Percentiles rank a stretch among this genome's conserved stretches.
These are phyloP conservation scores for Nitzschia palea DNA, from an alignment of 108 stramenopile species.

Conservation along the genomic window DNA sequence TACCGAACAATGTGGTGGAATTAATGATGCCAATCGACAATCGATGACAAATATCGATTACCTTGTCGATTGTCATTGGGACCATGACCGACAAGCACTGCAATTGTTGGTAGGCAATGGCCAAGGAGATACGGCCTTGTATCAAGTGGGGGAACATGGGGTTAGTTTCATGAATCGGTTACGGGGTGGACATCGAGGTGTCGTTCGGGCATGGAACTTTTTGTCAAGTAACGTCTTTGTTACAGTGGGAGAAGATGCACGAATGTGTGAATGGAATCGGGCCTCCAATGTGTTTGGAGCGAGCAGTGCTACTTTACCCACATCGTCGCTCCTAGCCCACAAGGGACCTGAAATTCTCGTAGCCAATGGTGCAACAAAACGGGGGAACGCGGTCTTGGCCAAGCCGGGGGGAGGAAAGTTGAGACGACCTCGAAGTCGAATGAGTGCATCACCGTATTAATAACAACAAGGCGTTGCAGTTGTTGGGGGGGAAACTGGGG, in stretches of 20 bases:
- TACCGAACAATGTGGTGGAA: background rate
- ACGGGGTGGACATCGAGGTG: constrained; percentile 73
- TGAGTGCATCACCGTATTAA: constrained; percentile 28
- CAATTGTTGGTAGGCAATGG: constrained; percentile 65
- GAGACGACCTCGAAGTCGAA: constrained; percentile 25
- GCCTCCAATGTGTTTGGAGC: background rate
- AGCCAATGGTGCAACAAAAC: background rate
- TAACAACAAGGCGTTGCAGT: too few species aligned
- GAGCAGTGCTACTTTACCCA: background rate
- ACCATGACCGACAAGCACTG: constrained; percentile 56
- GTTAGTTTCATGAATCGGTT: constrained; percentile 35
- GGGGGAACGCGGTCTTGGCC: background rate
- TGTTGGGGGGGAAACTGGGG: too few species aligned
- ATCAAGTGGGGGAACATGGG: constrained; percentile 57
- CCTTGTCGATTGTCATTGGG: constrained; percentile 71
- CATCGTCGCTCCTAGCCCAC: background rate
- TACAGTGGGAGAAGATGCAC: constrained; percentile 86
- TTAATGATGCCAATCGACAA: background rate
- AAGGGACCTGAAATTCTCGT: constrained; percentile 4
- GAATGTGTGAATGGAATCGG: constrained; percentile 79
- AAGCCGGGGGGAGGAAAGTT: constrained; percentile 4
- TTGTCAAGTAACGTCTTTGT: constrained; percentile 46
- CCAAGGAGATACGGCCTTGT: constrained; percentile 68
- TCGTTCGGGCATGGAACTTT: constrained; percentile 69
- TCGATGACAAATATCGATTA: constrained; percentile 44